phyloP scores from a whole-genome alignment of 257 asterid genomes.

The Gynochthodes officinalis region DNA sequence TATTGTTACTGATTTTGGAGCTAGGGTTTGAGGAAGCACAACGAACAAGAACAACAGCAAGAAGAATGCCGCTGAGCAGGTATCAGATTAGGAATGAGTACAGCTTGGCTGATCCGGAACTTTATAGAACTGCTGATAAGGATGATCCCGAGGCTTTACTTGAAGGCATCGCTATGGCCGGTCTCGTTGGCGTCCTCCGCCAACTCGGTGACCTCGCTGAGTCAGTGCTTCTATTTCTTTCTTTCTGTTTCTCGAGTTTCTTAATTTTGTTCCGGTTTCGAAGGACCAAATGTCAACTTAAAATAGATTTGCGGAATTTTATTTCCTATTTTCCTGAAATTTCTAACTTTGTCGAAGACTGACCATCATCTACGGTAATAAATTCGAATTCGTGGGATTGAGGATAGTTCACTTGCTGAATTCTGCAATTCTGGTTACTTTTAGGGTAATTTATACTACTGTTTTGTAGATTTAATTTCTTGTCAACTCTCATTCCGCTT shows the following conservation, averaged over 20 bases:
- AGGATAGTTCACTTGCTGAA: not conserved
- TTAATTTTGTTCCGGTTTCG: not conserved
- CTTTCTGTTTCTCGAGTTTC: not conserved
- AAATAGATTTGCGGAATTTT: too few relatives aligned
- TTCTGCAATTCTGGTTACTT: not conserved
- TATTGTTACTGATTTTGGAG: too few relatives aligned
- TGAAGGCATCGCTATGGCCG: constrained; percentile 98
- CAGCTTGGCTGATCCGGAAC: constrained; percentile 88
- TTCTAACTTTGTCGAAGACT: not conserved
- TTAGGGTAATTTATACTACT: not conserved
- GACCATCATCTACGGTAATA: not conserved
- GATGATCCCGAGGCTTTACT: constrained; percentile 98
- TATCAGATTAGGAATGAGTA: constrained; percentile 87
- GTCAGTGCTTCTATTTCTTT: constrained; percentile 38
- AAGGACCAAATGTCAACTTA: not conserved
- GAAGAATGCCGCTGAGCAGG: constrained; percentile 79
- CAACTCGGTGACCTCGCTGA: constrained; percentile 98
- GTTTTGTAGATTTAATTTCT: constrained; percentile 10
- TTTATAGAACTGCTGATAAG: constrained; percentile 83
- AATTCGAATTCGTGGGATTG: not conserved
- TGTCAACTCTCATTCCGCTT: constrained; percentile 37
- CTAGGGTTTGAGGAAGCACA: constrained; percentile 27
- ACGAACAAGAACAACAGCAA: not conserved
- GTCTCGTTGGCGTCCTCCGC: constrained; percentile 95
- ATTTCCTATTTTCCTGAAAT: too few relatives aligned